phyloP scores from a whole-genome alignment of 202 grass and related monocot genomes.

The Musa balbisiana region DNA sequence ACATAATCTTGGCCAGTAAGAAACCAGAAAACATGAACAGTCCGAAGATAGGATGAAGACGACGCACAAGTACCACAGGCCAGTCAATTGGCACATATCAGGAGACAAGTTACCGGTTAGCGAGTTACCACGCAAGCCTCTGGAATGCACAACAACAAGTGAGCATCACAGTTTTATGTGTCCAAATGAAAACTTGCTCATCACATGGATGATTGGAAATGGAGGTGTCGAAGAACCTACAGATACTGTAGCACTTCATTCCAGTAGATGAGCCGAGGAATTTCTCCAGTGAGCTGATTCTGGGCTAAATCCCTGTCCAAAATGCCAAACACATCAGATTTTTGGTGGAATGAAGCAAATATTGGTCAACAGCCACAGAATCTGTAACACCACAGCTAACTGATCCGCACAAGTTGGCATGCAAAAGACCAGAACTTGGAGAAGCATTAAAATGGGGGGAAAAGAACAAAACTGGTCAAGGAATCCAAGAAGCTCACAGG shows the following conservation, averaged over 20 bases:
- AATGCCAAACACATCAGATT: not conserved
- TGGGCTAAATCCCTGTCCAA: constrained; percentile 69
- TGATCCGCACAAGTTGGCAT: not conserved
- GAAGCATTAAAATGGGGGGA: not conserved
- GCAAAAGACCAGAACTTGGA: not conserved
- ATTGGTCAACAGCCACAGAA: too few species aligned
- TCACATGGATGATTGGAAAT: not conserved
- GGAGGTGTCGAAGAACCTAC: constrained; percentile 29
- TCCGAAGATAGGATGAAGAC: not conserved
- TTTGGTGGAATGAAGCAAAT: too few species aligned
- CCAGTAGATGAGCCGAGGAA: constrained; percentile 92
- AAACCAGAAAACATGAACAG: not conserved
- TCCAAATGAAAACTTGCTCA: not conserved
- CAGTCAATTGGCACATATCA: constrained; percentile 96
- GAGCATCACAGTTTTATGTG: constrained; percentile 3
- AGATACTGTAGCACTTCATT: constrained; percentile 98
- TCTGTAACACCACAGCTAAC: not conserved
- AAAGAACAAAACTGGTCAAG: not conserved
- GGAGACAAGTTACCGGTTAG: constrained; percentile 78
- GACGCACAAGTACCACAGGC: constrained; percentile 99
- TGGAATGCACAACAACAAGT: constrained; percentile 28
- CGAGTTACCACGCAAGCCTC: constrained; percentile 83
- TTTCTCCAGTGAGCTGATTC: constrained; percentile 82
- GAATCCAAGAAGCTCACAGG: constrained; percentile 46
- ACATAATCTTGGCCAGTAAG: not conserved